These are phyloP conservation scores for Aspergillus hancockii DNA, from an alignment of 495 filamentous ascomycete species.

Conservation along the genomic window DNA sequence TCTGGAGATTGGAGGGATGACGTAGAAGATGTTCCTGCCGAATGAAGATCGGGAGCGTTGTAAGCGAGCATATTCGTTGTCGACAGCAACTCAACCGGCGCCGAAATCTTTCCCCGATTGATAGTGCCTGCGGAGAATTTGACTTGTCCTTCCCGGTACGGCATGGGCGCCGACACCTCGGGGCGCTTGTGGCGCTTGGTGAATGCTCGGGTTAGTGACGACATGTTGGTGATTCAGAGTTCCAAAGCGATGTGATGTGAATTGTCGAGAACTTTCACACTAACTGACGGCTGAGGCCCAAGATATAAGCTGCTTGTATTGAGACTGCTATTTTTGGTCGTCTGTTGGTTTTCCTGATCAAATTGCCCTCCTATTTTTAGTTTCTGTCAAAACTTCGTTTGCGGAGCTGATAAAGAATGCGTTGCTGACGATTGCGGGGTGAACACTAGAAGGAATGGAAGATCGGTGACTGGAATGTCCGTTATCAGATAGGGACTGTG, in stretches of 20 bases:
- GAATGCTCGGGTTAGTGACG: constrained; percentile 64
- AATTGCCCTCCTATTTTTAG: constrained; percentile 24
- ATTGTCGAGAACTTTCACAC: neutral
- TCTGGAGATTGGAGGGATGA: constrained; percentile 56
- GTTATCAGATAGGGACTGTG: constrained; percentile 29
- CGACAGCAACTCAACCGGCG: constrained; percentile 80
- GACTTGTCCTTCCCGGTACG: constrained; percentile 48
- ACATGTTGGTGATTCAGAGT: constrained; percentile 31
- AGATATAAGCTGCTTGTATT: constrained; percentile 18
- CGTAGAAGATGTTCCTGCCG: constrained; percentile 55
- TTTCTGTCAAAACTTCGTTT: constrained; percentile 12
- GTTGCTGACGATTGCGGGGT: constrained; percentile 38
- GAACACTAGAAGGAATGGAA: constrained; percentile 34
- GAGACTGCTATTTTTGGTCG: constrained; percentile 12
- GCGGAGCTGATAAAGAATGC: constrained; percentile 26
- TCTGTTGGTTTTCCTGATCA: neutral
- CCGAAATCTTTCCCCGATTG: constrained; percentile 74
- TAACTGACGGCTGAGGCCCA: neutral
- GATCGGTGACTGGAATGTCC: constrained; percentile 35
- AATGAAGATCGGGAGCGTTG: constrained; percentile 80
- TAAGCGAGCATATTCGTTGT: constrained; percentile 96
- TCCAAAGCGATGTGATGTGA: constrained; percentile 4
- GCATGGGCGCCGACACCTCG: constrained; percentile 50
- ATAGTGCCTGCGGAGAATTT: constrained; percentile 50
- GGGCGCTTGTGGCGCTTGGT: constrained; percentile 58